Conservation (phyloP, 495 filamentous ascomycete species). For the Neohortaea acidophila region DNA sequence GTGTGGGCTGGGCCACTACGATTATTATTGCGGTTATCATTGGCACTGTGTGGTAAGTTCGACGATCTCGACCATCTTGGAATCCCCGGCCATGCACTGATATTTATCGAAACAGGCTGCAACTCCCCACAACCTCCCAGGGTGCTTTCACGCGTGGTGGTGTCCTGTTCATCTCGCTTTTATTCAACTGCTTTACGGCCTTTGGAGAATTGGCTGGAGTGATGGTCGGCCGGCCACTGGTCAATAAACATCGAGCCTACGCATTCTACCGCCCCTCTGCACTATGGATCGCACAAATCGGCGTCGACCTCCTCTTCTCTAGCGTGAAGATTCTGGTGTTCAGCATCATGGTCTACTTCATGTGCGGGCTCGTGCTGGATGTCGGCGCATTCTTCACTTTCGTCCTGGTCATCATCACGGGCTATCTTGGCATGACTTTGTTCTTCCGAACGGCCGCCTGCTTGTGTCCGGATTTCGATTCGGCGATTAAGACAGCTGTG, state of each 20-base stretch:
- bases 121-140: slow-evolving; percentile 46
- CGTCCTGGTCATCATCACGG: slow-evolving; percentile 50
- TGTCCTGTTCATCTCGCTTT: slow-evolving; percentile 55
- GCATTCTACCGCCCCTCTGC: slow-evolving; percentile 67
- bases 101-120: no score
- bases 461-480: slow-evolving; percentile 70
- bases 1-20: slow-evolving; percentile 59
- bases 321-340: slow-evolving; percentile 54
- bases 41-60: slow-evolving; percentile 68
- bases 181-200: slow-evolving; percentile 70
- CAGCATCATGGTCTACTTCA: slow-evolving; percentile 65
- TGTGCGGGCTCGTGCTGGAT: slow-evolving; percentile 49
- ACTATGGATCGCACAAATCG: slow-evolving; percentile 64
- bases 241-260: slow-evolving; percentile 68
- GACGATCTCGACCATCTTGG: no score
- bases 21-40: slow-evolving; percentile 62
- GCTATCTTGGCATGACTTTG: slow-evolving; percentile 63
- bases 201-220: slow-evolving; percentile 56
- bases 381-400: slow-evolving; percentile 72
- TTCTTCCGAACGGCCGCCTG: slow-evolving; percentile 68
- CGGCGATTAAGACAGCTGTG: slow-evolving; percentile 65
- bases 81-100: no score
- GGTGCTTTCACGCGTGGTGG: slow-evolving; percentile 67
- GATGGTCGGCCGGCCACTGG: slow-evolving; percentile 57
- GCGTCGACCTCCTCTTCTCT: slow-evolving; percentile 60